phyloP scores from a whole-genome alignment of 495 filamentous ascomycete genomes.

The Aspergillus sclerotioniger region DNA sequence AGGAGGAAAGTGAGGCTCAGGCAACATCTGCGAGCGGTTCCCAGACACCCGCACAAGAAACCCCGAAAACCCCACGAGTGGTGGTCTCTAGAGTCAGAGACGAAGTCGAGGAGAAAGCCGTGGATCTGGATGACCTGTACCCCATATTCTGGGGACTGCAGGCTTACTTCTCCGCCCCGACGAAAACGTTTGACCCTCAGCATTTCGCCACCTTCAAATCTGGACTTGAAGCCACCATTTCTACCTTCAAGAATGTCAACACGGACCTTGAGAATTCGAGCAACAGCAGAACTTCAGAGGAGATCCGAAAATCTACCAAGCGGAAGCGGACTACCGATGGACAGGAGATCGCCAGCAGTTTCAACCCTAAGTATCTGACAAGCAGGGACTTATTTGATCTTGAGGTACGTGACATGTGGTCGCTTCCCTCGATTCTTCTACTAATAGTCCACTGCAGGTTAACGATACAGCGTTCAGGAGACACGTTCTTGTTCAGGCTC shows the following conservation, averaged over 20 bases:
- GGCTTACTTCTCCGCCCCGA: constrained; percentile 86
- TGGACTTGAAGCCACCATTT: constrained; percentile 74
- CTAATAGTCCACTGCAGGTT: constrained; percentile 51
- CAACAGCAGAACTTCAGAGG: constrained; percentile 55
- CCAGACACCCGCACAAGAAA: constrained; percentile 22
- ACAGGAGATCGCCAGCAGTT: constrained; percentile 66
- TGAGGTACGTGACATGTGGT: constrained; percentile 56
- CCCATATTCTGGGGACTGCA: constrained; percentile 94
- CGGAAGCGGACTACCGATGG: constrained; percentile 64
- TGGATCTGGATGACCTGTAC: constrained; percentile 75
- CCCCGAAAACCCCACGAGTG: constrained; percentile 43
- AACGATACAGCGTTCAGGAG: constrained; percentile 90
- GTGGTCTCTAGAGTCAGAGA: constrained; percentile 51
- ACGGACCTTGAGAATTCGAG: constrained; percentile 57
- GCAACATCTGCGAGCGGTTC: constrained; percentile 12
- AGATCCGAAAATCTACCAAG: constrained; percentile 63
- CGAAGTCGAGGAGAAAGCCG: constrained; percentile 36
- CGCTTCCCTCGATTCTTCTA: neutral
- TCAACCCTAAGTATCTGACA: constrained; percentile 97
- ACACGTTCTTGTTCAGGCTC: constrained; percentile 89
- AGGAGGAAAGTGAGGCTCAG: constrained; percentile 21
- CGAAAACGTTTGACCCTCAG: constrained; percentile 66
- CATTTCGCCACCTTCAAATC: constrained; percentile 74
- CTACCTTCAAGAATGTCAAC: constrained; percentile 74
- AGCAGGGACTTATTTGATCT: constrained; percentile 92